These are phyloP conservation scores for Leishmania mexicana DNA, from an alignment of 208 protist species.

Conservation along the genomic window DNA sequence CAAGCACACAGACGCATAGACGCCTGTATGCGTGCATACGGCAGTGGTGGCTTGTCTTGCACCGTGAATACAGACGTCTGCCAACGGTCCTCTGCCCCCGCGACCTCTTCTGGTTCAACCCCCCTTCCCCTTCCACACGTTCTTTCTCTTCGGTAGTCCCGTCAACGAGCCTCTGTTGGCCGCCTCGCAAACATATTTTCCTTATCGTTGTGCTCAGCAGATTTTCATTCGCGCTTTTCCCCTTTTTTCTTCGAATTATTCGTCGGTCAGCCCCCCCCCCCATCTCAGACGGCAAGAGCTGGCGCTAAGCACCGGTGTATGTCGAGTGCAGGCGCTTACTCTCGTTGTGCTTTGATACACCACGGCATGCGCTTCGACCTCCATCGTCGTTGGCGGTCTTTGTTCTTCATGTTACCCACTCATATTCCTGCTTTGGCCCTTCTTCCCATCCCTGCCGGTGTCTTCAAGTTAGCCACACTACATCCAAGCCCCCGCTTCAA, in stretches of 20 bases:
- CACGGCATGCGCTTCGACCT: too few species aligned
- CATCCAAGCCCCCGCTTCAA: not conserved
- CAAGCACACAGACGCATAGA: not conserved
- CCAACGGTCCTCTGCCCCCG: too few species aligned
- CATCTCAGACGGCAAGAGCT: not conserved
- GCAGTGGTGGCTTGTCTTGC: not conserved
- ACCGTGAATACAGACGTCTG: not conserved
- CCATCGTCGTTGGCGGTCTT: too few species aligned
- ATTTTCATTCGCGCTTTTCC: conserved; percentile 3
- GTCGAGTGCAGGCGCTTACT: not conserved
- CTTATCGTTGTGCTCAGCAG: too few species aligned
- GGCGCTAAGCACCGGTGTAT: not conserved
- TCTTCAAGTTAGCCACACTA: not conserved
- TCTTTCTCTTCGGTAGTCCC: not conserved
- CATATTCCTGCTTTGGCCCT: not conserved
- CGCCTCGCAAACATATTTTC: not conserved
- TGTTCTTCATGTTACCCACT: not conserved
- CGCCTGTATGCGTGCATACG: not conserved
- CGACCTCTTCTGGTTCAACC: not conserved
- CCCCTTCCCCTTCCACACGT: not conserved
- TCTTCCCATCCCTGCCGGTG: not conserved
- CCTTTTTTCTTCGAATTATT: conserved; percentile 6
- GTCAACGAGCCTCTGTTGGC: not conserved
- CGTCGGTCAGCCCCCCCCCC: not conserved
- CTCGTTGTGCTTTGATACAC: too few species aligned